phyloP scores from a whole-genome alignment of 768 basidiomycete genomes.

The Naganishia kalamii region DNA sequence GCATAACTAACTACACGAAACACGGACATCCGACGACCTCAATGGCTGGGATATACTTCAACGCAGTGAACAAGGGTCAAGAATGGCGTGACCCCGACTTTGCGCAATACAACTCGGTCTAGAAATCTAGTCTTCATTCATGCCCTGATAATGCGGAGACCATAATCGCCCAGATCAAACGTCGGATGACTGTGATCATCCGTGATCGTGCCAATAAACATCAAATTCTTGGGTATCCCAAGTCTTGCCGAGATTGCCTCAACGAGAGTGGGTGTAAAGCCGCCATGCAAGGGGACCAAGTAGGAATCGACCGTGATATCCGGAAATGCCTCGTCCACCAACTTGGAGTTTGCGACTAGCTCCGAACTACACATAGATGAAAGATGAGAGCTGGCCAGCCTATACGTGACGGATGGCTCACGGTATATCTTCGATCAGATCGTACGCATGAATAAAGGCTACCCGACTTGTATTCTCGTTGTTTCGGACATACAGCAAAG shows the following conservation, averaged over 20 bases:
- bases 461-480: constrained; percentile 67
- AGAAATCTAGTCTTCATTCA: background rate
- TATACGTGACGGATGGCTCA: constrained; percentile 26
- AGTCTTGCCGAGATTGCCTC: constrained; percentile 13
- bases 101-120: no score
- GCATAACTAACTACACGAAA: no score
- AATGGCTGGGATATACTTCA: no score
- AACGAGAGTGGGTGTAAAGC: constrained; percentile 24
- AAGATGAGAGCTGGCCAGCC: background rate
- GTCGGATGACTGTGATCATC: background rate
- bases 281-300: constrained; percentile 41
- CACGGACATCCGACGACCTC: no score
- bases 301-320: constrained; percentile 58
- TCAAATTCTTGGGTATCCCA: background rate
- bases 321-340: constrained; percentile 61
- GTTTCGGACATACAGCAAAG: constrained; percentile 60
- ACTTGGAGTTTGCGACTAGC: constrained; percentile 65
- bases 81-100: no score
- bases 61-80: no score
- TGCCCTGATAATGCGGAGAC: background rate
- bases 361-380: constrained; percentile 48
- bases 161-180: constrained; percentile 14
- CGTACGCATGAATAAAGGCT: constrained; percentile 64
- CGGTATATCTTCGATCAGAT: constrained; percentile 55
- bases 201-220: constrained; percentile 4